Conservation (phyloP, 768 basidiomycete genomes). For the Auricularia sp. region DNA sequence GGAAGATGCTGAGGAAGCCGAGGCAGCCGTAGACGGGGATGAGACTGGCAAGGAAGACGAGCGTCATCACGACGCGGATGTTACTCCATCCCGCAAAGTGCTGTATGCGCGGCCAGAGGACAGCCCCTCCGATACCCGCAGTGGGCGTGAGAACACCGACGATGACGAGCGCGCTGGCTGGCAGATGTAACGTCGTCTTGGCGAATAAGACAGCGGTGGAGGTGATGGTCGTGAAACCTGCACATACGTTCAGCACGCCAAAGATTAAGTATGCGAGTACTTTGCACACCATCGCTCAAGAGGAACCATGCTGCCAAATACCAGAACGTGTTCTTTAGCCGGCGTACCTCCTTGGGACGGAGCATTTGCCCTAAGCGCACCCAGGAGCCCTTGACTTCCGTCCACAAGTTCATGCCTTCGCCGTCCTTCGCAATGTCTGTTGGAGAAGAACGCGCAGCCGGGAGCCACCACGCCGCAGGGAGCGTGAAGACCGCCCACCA, state of each 20-base stretch:
- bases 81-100: conserved; percentile 55
- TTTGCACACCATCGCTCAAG: conserved; percentile 68
- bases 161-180: conserved; percentile 62
- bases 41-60: conserved; percentile 54
- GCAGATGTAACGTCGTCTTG: conserved; percentile 79
- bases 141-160: conserved; percentile 70
- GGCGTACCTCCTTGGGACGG: conserved; percentile 56
- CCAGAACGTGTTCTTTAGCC: conserved; percentile 72
- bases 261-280: background rate
- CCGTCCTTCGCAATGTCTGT: conserved; percentile 8
- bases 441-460: conserved; percentile 23
- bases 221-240: conserved; percentile 86
- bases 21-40: conserved; percentile 78
- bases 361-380: conserved; percentile 65
- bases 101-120: conserved; percentile 72
- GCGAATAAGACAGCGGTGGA: conserved; percentile 88
- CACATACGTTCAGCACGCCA: background rate
- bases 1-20: conserved; percentile 55
- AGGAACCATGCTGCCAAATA: conserved; percentile 93
- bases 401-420: conserved; percentile 32
- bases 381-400: conserved; percentile 66
- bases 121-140: conserved; percentile 73
- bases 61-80: conserved; percentile 48
- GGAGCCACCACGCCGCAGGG: conserved; percentile 68
- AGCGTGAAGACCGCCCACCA: conserved; percentile 85